Base-by-base conservation (phyloP, 78 protist species). In the Chrysochromulina tobinii region DNA sequence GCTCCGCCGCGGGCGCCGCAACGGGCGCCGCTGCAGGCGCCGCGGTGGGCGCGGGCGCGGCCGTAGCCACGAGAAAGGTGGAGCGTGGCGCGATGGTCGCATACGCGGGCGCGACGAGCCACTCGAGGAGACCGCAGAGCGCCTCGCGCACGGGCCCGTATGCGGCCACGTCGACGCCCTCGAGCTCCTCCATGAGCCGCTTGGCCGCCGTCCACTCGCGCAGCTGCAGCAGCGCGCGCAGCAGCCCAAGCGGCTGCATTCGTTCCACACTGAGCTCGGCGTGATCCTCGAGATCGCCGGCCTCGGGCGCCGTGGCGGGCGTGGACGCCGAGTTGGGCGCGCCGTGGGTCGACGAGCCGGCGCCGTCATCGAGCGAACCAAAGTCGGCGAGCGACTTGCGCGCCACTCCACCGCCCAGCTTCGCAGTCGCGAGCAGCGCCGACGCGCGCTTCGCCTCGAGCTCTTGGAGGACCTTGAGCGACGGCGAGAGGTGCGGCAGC, bases 401-500 rank as follows among this genome's bases (percentile, higher is more conserved):
- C 57, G 81, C 20, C n/a, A 72, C 81, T 4, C 3, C 53, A 14
- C 81, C 85, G 7, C 8, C n/a, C 61, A 0, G 1, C 58, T 3
- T 53, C 27, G 85, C 61, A 18, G 18, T 38, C 85, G 23, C 85
- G 48, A 51, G 54, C 55, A 8, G 27, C 61, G 18, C 58, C 27
- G 23, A 23, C 25, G 14, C 61, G 7, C 27, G 23, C 58, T 5
- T 17, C 58, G 57, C 59, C 7, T 54, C n/a, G 20, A 1, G 7
- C 67, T 3, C n/a, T 20, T 23, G 57, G 89, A 38, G 8, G 4
- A 8, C 83, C n/a, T 51, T 69, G 38, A 27, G 7, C 61, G 61
- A 12, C 27, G 87, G 20, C 61, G n/a, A 2, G 15, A 91, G 90
- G 54, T 84, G 86, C 50, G 90, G 88, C 64, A 72, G 51, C 54